A percentile compares a stretch with the other conserved stretches of the same genome.
Conservation (phyloP, 2,329 filamentous ascomycete genomes). For the Tolypocladium endophyticum region DNA sequence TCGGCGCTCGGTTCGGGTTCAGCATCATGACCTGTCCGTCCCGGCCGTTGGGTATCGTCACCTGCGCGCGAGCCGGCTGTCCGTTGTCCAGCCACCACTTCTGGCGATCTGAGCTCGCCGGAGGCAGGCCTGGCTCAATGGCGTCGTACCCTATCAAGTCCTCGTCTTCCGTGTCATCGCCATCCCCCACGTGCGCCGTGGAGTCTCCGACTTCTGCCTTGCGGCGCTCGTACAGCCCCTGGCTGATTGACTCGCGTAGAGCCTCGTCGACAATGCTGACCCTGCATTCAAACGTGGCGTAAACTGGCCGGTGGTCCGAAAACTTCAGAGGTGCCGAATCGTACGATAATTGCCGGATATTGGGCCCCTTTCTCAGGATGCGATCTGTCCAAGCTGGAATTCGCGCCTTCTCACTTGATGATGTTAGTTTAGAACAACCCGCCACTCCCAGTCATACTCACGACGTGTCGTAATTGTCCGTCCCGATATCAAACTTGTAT, state of each 20-base stretch:
- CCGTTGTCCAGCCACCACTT: constrained; percentile 64
- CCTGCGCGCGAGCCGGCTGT: constrained; percentile 62
- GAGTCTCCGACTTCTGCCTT: constrained; percentile 55
- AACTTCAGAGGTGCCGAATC: constrained; percentile 73
- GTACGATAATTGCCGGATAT: constrained; percentile 75
- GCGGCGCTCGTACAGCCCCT: constrained; percentile 62
- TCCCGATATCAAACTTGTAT: constrained; percentile 89
- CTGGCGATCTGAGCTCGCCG: constrained; percentile 56
- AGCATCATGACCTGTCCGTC: constrained; percentile 47
- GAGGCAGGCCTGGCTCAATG: constrained; percentile 66
- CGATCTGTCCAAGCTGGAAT: constrained; percentile 98
- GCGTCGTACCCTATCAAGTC: constrained; percentile 73
- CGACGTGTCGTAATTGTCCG: constrained; percentile 85
- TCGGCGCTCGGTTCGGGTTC: constrained; percentile 65
- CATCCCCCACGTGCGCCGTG: constrained; percentile 40
- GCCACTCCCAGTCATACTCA: constrained; percentile 28
- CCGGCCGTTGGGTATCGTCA: constrained; percentile 49
- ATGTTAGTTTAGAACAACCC: constrained; percentile 6
- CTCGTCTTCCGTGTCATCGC: constrained; percentile 60
- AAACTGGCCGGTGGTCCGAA: constrained; percentile 94
- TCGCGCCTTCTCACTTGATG: constrained; percentile 69
- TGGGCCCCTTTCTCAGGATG: constrained; percentile 75
- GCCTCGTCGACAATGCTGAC: constrained; percentile 73
- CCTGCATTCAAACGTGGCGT: constrained; percentile 74
- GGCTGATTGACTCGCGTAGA: constrained; percentile 60